phyloP scores from a whole-genome alignment of 805 yeast species.

The Pichia manshurica region DNA sequence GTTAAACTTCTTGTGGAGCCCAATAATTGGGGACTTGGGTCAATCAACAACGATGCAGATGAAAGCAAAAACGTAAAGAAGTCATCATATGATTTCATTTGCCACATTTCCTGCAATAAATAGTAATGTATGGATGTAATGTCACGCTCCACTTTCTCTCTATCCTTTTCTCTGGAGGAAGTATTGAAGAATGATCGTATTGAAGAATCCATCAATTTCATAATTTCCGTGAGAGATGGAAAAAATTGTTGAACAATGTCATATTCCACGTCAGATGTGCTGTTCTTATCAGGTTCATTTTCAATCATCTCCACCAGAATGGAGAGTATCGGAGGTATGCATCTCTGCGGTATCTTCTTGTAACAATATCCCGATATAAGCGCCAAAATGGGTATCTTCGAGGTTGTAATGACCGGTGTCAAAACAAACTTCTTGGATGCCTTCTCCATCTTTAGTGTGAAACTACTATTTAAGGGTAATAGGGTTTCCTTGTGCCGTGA shows the following conservation, averaged over 20 bases:
- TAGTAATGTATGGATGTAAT: conserved; percentile 27
- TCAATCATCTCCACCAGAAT: conserved; percentile 40
- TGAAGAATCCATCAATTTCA: conserved; percentile 17
- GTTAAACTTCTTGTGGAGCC: conserved; percentile 14
- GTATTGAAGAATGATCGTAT: conserved; percentile 10
- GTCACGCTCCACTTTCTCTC: conserved; percentile 17
- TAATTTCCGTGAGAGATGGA: conserved; percentile 24
- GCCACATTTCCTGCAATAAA: conserved; percentile 35
- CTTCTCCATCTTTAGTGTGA: not conserved
- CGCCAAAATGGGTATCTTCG: conserved; percentile 45
- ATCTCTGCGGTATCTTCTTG: conserved; percentile 33
- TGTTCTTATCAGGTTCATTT: conserved; percentile 3
- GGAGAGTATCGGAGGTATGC: conserved; percentile 36
- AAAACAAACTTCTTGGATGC: conserved; percentile 18
- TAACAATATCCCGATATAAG: conserved; percentile 44
- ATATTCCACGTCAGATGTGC: not conserved
- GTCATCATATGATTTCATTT: conserved; percentile 42
- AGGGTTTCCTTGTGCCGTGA: too few species aligned
- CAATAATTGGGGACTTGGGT: conserved; percentile 18
- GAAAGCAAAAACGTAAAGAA: conserved; percentile 36
- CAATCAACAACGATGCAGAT: conserved; percentile 30
- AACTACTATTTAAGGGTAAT: too few species aligned
- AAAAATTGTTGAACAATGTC: conserved; percentile 19
- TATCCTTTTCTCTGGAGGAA: not conserved
- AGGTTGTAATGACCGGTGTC: conserved; percentile 45